Evolutionary conservation across 2,329 filamentous ascomycete species (phyloP).

Genomic region (Neophaeococcomyces aloes): DNA sequence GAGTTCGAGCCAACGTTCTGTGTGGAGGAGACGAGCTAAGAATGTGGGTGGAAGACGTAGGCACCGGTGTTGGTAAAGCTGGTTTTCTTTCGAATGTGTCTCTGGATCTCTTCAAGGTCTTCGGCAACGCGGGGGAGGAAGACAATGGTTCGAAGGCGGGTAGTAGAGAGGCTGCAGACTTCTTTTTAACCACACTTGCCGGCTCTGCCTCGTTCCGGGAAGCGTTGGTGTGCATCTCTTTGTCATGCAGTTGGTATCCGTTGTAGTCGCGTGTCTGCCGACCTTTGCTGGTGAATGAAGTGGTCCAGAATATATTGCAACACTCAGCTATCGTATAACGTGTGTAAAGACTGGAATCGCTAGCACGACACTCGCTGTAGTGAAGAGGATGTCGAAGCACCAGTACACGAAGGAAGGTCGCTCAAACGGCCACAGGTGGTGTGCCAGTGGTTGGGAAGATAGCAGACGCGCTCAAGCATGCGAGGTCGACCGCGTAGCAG

Average conservation of each 20-base stretch:
- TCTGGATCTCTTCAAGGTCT: conserved; percentile 38
- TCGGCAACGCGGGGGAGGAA: conserved; percentile 39
- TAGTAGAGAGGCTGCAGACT: conserved; percentile 35
- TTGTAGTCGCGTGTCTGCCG: conserved; percentile 5
- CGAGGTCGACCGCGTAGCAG: conserved; percentile 1
- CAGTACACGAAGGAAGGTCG: not conserved
- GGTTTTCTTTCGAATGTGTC: conserved; percentile 31
- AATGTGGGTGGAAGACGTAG: conserved; percentile 87
- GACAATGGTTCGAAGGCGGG: conserved; percentile 41
- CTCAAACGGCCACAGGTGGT: conserved; percentile 6
- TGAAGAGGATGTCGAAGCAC: conserved; percentile 1
- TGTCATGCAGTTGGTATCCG: conserved; percentile 3
- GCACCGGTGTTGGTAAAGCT: conserved; percentile 73
- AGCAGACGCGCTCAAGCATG: conserved; percentile 7
- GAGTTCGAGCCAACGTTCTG: conserved; percentile 39
- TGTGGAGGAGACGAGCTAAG: conserved; percentile 73
- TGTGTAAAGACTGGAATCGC: not conserved
- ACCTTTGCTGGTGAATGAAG: not conserved
- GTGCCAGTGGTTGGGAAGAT: conserved; percentile 9
- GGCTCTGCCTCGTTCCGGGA: conserved; percentile 16
- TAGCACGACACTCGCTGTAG: not conserved
- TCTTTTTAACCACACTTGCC: conserved; percentile 32
- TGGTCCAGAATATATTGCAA: not conserved
- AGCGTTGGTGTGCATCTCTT: conserved; percentile 6
- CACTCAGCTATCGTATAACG: not conserved